Conservation (phyloP, 306 rosid genomes). For the Dalbergia cultrata region DNA sequence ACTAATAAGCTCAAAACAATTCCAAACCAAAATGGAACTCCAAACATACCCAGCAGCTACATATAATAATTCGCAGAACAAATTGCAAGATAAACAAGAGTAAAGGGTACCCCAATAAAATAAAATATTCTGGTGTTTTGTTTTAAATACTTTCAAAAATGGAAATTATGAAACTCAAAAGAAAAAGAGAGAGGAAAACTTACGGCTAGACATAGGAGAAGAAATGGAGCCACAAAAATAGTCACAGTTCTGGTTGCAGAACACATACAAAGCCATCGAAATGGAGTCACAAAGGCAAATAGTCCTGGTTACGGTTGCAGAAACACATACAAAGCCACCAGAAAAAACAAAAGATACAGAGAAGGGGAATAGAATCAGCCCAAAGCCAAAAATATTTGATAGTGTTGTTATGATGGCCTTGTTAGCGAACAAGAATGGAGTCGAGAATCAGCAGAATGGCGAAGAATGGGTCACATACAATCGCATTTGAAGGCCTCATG, state of each 20-base stretch:
- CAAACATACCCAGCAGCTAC: constrained; percentile 41
- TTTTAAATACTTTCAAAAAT: not conserved
- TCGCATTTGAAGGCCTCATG: too few species aligned
- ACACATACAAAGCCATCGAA: too few species aligned
- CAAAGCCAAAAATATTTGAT: too few species aligned
- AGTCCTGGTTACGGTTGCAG: too few species aligned
- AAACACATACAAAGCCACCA: too few species aligned
- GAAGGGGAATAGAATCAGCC: too few species aligned
- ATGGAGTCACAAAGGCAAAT: too few species aligned
- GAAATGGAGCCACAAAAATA: constrained; percentile 49
- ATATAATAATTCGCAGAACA: constrained; percentile 35
- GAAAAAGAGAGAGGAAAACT: constrained; percentile 10
- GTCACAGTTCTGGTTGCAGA: constrained; percentile 45
- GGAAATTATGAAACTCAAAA: not conserved
- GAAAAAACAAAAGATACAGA: too few species aligned
- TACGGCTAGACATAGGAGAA: constrained; percentile 45
- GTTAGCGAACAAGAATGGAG: too few species aligned
- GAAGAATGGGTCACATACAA: too few species aligned
- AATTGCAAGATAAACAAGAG: not conserved
- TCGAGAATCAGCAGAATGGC: too few species aligned
- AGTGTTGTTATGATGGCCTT: too few species aligned
- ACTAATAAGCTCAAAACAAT: constrained; percentile 29
- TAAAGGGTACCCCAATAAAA: not conserved
- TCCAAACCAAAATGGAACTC: constrained; percentile 44
- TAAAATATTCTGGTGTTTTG: not conserved